Conservation (phyloP, 2,329 filamentous ascomycete species). For the Metarhizium sp. region DNA sequence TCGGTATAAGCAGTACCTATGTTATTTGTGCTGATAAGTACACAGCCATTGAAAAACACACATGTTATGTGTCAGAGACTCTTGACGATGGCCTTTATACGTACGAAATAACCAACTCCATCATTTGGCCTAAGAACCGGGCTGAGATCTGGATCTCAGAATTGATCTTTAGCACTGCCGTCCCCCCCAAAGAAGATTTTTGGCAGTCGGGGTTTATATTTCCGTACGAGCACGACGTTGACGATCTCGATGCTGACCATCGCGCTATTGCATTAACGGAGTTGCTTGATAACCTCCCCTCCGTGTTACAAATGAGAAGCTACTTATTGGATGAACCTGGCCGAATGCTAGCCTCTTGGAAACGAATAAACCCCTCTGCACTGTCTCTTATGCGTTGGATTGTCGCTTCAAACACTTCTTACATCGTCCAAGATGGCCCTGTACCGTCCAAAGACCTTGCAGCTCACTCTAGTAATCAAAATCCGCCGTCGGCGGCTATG, state of each 20-base stretch:
- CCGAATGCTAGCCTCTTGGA: conserved; percentile 31
- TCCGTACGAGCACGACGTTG: conserved; percentile 15
- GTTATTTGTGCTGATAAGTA: too few relatives aligned
- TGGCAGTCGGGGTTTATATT: conserved; percentile 15
- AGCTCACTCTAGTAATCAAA: not conserved
- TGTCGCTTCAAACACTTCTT: conserved; percentile 80
- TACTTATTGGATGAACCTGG: conserved; percentile 34
- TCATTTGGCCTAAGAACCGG: not conserved
- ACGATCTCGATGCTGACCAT: conserved; percentile 7
- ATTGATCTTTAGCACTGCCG: not conserved
- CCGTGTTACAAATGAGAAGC: conserved; percentile 46
- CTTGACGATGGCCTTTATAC: too few relatives aligned
- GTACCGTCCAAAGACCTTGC: not conserved
- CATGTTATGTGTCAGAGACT: too few relatives aligned
- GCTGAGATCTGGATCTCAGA: not conserved
- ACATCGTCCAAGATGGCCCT: conserved; percentile 60
- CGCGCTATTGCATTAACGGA: conserved; percentile 26
- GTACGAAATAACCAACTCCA: too few relatives aligned
- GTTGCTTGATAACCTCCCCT: conserved; percentile 49
- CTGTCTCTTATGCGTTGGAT: conserved; percentile 74
- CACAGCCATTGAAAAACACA: too few relatives aligned
- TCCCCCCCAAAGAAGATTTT: not conserved
- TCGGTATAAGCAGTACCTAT: too few relatives aligned
- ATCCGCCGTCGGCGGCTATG: too few relatives aligned
- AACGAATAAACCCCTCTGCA: conserved; percentile 54